Conservation (phyloP, 305 asterid genomes). For the Ilex paraguariensis region DNA sequence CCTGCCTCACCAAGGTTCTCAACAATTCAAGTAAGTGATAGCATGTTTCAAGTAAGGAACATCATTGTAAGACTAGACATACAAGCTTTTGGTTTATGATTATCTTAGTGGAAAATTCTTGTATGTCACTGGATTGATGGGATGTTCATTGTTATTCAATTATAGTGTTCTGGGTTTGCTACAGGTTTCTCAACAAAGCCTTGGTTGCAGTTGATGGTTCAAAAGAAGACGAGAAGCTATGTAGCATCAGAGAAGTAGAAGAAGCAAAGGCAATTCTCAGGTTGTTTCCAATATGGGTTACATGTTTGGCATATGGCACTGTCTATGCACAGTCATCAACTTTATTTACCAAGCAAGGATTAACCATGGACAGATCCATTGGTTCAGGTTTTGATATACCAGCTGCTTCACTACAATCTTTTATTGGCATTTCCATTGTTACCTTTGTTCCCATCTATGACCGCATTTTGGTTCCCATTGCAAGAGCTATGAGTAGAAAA, state of each 20-base stretch:
- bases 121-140: too few species aligned
- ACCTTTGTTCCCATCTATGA: neutral
- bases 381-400: neutral
- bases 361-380: neutral
- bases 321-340: neutral
- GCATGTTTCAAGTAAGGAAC: too few species aligned
- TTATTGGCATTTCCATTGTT: neutral
- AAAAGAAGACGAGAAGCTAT: neutral
- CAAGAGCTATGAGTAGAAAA: neutral
- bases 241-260: neutral
- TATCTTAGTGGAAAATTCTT: too few species aligned
- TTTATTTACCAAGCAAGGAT: constrained; percentile 1
- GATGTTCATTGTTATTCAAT: too few species aligned
- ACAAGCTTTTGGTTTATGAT: too few species aligned
- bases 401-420: neutral
- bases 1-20: neutral
- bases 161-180: neutral
- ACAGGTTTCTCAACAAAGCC: constrained; percentile 2
- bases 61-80: too few species aligned
- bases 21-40: neutral
- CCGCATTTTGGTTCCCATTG: neutral
- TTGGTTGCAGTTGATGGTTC: constrained; percentile 4
- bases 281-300: neutral
- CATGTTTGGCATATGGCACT: neutral
- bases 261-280: constrained; percentile 1